Conservation (phyloP, 495 filamentous ascomycete species). For the Hyaloscypha finlandica region DNA sequence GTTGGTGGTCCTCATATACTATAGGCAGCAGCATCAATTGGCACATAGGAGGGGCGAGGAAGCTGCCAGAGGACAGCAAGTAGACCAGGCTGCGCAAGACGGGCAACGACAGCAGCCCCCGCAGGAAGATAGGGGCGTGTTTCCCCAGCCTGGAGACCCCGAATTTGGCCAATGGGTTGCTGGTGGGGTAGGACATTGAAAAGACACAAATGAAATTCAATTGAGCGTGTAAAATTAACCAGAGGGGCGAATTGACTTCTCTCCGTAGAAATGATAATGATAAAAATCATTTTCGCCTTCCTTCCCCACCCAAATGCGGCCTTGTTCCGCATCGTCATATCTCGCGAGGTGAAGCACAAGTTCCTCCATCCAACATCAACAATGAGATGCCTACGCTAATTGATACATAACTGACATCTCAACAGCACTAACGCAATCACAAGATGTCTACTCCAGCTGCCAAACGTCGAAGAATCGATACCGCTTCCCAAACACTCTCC, state of each 20-base stretch:
- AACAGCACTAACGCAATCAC: slow-evolving; percentile 26
- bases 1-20: slow-evolving; percentile 77
- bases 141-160: slow-evolving; percentile 71
- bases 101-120: slow-evolving; percentile 26
- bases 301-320: not conserved
- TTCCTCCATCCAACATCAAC: slow-evolving; percentile 24
- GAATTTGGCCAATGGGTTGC: slow-evolving; percentile 73
- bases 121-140: slow-evolving; percentile 63
- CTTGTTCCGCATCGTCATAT: not conserved
- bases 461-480: slow-evolving; percentile 61
- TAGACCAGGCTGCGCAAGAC: slow-evolving; percentile 31
- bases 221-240: slow-evolving; percentile 24
- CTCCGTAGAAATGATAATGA: not conserved
- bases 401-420: slow-evolving; percentile 21
- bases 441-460: slow-evolving; percentile 33
- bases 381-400: slow-evolving; percentile 19
- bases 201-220: slow-evolving; percentile 8
- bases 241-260: not conserved
- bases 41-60: slow-evolving; percentile 29
- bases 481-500: slow-evolving; percentile 50
- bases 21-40: slow-evolving; percentile 75
- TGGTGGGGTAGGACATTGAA: slow-evolving; percentile 75
- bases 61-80: slow-evolving; percentile 41
- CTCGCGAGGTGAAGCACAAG: not conserved
- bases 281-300: not conserved